A percentile compares a stretch with the other conserved stretches of the same genome.
These are phyloP conservation scores for Glaciozyma martinii DNA, from an alignment of 768 basidiomycete species.

Conservation along the genomic window DNA sequence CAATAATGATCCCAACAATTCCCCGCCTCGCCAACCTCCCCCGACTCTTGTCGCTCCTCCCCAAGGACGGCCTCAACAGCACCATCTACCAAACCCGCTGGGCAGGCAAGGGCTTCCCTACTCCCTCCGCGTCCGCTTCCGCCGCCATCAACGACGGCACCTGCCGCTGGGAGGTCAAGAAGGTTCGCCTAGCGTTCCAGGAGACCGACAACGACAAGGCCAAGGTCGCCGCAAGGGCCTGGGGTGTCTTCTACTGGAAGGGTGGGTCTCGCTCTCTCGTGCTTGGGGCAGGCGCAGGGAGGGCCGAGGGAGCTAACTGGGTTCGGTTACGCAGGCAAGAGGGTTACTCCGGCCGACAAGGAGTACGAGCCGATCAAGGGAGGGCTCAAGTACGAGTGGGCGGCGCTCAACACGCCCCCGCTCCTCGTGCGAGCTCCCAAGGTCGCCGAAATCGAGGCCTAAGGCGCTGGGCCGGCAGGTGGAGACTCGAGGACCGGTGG, in stretches of 20 bases:
- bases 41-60: conserved; percentile 16
- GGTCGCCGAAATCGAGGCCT: background rate
- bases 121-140: conserved; percentile 6
- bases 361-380: conserved; percentile 14
- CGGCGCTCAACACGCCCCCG: background rate
- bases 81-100: conserved; percentile 9
- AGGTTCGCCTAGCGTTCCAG: background rate
- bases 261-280: conserved; percentile 1
- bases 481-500: too few species aligned
- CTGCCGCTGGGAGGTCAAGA: conserved; percentile 23
- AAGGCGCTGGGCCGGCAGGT: too few species aligned
- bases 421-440: conserved; percentile 3
- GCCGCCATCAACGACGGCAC: background rate
- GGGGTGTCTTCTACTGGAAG: conserved; percentile 18
- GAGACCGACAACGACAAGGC: background rate
- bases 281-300: background rate
- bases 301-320: background rate
- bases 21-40: background rate
- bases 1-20: too few species aligned
- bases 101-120: conserved; percentile 16
- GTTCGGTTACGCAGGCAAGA: background rate
- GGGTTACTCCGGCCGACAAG: background rate
- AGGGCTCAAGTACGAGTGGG: conserved; percentile 20
- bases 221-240: background rate
- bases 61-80: conserved; percentile 16